Evolutionary conservation across 2,329 filamentous ascomycete genomes (phyloP).

Genomic region (Pestalotiopsis fici): DNA sequence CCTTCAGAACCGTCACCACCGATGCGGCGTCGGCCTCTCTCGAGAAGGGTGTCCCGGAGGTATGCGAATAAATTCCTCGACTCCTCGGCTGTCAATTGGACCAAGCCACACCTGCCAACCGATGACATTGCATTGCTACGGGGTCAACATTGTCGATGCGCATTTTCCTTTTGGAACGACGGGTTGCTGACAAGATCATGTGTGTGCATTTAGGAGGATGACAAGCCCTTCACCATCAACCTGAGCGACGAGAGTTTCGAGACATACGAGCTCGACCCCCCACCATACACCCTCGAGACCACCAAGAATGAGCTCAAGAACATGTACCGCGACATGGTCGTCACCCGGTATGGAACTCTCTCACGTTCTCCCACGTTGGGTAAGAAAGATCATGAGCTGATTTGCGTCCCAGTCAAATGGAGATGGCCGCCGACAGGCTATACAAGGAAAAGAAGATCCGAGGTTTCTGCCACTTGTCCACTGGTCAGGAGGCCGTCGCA

Average conservation of each 20-base stretch:
- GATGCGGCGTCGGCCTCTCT: conserved; percentile 91
- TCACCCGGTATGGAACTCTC: conserved; percentile 71
- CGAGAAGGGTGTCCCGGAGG: conserved; percentile 63
- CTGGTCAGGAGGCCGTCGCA: conserved; percentile 95
- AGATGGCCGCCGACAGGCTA: conserved; percentile 97
- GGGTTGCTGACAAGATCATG: conserved; percentile 4
- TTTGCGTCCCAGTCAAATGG: conserved; percentile 76
- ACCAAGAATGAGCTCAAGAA: conserved; percentile 98
- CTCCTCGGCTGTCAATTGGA: background rate
- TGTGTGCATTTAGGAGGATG: conserved; percentile 70
- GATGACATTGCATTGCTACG: background rate
- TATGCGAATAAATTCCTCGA: conserved; percentile 26
- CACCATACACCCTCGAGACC: conserved; percentile 85
- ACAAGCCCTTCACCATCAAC: conserved; percentile 87
- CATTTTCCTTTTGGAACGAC: background rate
- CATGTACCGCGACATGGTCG: conserved; percentile 99
- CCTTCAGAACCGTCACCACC: conserved; percentile 83
- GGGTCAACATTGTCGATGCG: background rate
- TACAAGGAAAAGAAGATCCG: conserved; percentile 99
- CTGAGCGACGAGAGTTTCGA: conserved; percentile 99
- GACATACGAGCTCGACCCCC: conserved; percentile 98
- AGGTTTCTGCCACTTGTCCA: conserved; percentile 98
- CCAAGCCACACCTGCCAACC: background rate
- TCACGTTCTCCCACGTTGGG: background rate
- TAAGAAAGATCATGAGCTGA: conserved; percentile 2